These are phyloP conservation scores for Forsythia suspensa DNA, from an alignment of 257 asterid species.

Conservation along the genomic window DNA sequence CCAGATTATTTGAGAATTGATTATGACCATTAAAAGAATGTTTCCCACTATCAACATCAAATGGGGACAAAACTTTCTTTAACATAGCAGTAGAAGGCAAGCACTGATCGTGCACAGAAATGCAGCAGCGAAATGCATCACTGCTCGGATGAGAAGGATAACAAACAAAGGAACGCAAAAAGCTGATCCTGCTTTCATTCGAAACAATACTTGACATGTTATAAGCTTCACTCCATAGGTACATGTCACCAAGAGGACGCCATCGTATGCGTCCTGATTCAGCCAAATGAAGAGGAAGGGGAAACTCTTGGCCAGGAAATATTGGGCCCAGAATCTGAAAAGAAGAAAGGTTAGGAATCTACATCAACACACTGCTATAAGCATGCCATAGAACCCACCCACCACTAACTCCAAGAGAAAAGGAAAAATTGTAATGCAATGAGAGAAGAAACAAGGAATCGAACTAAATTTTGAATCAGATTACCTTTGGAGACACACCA, in stretches of 20 bases:
- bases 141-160: constrained; percentile 95
- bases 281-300: constrained; percentile 95
- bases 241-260: constrained; percentile 88
- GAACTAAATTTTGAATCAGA: constrained; percentile 9
- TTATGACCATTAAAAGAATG: constrained; percentile 31
- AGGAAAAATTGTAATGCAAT: constrained; percentile 10
- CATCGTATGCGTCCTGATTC: constrained; percentile 89
- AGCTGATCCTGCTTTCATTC: constrained; percentile 65
- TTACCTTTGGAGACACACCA: constrained; percentile 94
- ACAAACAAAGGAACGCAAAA: constrained; percentile 84
- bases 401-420: not conserved
- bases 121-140: constrained; percentile 93
- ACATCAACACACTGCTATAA: constrained; percentile 2
- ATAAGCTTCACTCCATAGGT: constrained; percentile 94
- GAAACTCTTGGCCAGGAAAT: constrained; percentile 93
- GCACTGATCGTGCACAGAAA: constrained; percentile 64
- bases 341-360: constrained; percentile 24
- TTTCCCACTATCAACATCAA: constrained; percentile 35
- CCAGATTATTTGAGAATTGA: constrained; percentile 39
- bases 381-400: not conserved
- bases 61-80: constrained; percentile 38
- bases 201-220: constrained; percentile 79
- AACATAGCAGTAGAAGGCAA: constrained; percentile 58
- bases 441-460: constrained; percentile 21
- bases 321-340: constrained; percentile 88